Evolutionary conservation across 1,139 yeast genomes (phyloP).

Genomic region (Yamadazyma oceani): DNA sequence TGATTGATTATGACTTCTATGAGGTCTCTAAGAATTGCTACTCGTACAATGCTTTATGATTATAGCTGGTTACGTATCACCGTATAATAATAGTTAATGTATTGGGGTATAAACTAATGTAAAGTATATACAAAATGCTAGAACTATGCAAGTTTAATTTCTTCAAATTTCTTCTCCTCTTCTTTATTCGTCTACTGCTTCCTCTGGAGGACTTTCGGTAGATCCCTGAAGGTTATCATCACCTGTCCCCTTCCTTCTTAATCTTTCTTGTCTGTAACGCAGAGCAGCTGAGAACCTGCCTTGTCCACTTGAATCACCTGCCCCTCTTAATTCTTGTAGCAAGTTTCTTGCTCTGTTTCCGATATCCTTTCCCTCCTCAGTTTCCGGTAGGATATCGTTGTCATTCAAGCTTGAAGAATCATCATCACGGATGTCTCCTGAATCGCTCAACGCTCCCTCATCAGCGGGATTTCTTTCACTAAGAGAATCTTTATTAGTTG

Average conservation of each 20-base stretch:
- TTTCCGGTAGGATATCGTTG: too few relatives aligned
- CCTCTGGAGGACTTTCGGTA: not conserved
- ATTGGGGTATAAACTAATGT: too few relatives aligned
- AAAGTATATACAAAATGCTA: conserved; percentile 6
- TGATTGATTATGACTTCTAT: conserved; percentile 40
- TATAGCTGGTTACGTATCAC: too few relatives aligned
- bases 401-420: too few relatives aligned
- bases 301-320: conserved; percentile 18
- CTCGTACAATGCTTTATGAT: conserved; percentile 18
- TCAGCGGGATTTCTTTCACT: not conserved
- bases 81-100: too few relatives aligned
- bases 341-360: conserved; percentile 62
- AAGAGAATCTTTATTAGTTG: conserved; percentile 6
- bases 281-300: conserved; percentile 33
- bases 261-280: conserved; percentile 38
- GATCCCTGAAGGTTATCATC: conserved; percentile 5
- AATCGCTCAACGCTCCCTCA: not conserved
- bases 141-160: not conserved
- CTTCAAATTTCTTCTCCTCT: not conserved
- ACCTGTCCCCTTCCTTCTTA: conserved; percentile 9
- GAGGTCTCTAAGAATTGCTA: conserved; percentile 24
- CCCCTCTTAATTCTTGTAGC: conserved; percentile 55
- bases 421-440: not conserved
- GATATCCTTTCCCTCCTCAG: conserved; percentile 38
- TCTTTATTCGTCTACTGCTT: not conserved